A percentile compares a stretch with the other conserved stretches of the same genome.
Evolutionary conservation across 2,329 filamentous ascomycete species (phyloP).

Genomic region (Apiospora pterosperma): DNA sequence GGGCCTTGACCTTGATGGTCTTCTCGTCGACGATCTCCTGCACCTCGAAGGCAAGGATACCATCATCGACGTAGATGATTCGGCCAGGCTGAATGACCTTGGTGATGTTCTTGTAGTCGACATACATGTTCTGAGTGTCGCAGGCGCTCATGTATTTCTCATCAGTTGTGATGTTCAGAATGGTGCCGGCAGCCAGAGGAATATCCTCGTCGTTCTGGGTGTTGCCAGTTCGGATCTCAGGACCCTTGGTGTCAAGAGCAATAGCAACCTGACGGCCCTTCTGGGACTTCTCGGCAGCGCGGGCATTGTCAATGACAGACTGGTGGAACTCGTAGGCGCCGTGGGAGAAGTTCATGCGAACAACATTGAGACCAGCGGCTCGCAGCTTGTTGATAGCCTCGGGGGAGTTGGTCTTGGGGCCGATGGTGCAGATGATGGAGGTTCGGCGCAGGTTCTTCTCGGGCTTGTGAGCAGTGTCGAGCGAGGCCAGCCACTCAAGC

Average conservation of each 20-base stretch:
- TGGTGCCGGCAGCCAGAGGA: constrained; percentile 76
- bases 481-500: constrained; percentile 63
- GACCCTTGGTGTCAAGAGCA: constrained; percentile 74
- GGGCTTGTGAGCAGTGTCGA: constrained; percentile 87
- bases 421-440: constrained; percentile 98
- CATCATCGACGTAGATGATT: constrained; percentile 97
- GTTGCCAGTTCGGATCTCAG: constrained; percentile 61
- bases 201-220: constrained; percentile 85
- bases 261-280: constrained; percentile 88
- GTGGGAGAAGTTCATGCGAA: constrained; percentile 99
- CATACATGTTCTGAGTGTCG: constrained; percentile 93
- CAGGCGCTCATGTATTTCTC: constrained; percentile 82
- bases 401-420: constrained; percentile 97
- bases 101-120: constrained; percentile 99
- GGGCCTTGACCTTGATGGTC: constrained; percentile 79
- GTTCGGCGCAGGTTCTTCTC: constrained; percentile 90
- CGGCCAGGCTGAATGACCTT: constrained; percentile 91
- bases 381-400: constrained; percentile 96
- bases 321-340: constrained; percentile 96
- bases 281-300: constrained; percentile 75
- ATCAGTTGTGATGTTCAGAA: constrained; percentile 96
- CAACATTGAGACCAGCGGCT: constrained; percentile 88
- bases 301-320: constrained; percentile 94
- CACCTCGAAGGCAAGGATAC: constrained; percentile 95
- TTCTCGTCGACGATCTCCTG: constrained; percentile 82